Evolutionary conservation across 2,329 filamentous ascomycete species (phyloP), one percentile per base, ranked within the genome.

Genomic region (Pestalotiopsis sp.): DNA sequence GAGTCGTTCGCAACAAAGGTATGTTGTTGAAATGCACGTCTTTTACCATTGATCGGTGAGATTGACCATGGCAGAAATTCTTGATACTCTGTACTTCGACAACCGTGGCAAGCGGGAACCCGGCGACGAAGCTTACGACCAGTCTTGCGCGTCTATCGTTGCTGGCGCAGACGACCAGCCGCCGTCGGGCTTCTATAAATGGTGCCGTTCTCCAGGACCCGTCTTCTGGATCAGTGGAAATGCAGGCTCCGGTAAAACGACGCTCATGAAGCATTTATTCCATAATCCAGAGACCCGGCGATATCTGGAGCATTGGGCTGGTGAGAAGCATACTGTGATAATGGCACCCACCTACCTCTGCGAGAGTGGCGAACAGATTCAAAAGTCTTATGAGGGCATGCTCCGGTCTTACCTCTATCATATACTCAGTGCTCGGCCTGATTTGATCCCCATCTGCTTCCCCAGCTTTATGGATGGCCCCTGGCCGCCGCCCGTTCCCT

Each of bases 201-300:
- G 72, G 70, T 67, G 73, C 1, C 49, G 64, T 17, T 9, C 23
- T 36, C 68, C 71, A 31, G 66, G 68, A 7, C 2, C 58, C 4
- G 41, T 70, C 14, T 74, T 72, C 59, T 74, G 71, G 71, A 70
- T 73, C 39, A 70, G 65, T n/a, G 73, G 73, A 13, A 70, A 70
- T n/a, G 57, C 73, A 23, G 72, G 73, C 5, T 70, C 71, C n/a
- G 72, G 72, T 12, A 74, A 74, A 65, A 71, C 68, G 31, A 73
- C 72, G 0, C 67, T 72, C 23, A 68, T 72, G 62, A 73, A 71
- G 39, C 66, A 65, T 31, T 31, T 58, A 7, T 67, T 69, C 31
- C 25, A 66, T 14, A 64, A 52, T 60, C 20, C 11, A 31, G 41
- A 61, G 61, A 20, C 66, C 36, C 41, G 65, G 45, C 12, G 23